These are phyloP conservation scores for Tuber melanosporum DNA, from an alignment of 495 filamentous ascomycete species.

Conservation along the genomic window DNA sequence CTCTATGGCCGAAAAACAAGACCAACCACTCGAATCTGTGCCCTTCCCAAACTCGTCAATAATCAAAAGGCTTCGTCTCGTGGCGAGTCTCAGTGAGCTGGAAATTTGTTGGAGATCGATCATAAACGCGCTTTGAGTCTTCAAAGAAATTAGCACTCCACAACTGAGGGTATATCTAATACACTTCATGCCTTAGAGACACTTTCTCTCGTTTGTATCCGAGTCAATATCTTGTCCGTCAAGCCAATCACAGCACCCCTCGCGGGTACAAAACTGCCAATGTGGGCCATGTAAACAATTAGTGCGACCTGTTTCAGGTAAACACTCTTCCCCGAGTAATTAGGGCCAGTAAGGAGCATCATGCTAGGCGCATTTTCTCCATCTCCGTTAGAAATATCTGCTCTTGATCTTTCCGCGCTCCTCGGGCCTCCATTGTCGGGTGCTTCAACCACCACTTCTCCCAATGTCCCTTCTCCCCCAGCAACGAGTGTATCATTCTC, in stretches of 20 bases:
- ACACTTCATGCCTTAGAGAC: conserved; percentile 57
- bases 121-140: conserved; percentile 86
- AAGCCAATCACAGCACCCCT: conserved; percentile 71
- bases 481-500: conserved; percentile 68
- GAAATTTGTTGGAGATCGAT: conserved; percentile 86
- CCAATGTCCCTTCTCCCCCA: conserved; percentile 52
- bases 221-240: conserved; percentile 87
- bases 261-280: conserved; percentile 87
- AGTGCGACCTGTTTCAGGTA: conserved; percentile 95
- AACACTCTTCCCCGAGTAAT: conserved; percentile 93
- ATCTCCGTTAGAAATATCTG: background rate
- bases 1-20: conserved; percentile 36
- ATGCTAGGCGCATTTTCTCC: conserved; percentile 55
- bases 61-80: conserved; percentile 68
- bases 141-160: conserved; percentile 10
- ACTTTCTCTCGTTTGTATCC: conserved; percentile 79
- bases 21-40: conserved; percentile 56
- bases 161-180: background rate
- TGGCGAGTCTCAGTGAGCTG: conserved; percentile 68
- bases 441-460: conserved; percentile 18
- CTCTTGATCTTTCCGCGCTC: background rate
- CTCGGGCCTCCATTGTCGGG: conserved; percentile 8
- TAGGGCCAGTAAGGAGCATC: conserved; percentile 83
- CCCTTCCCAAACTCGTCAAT: conserved; percentile 98
- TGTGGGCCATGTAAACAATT: conserved; percentile 87